Conservation (phyloP, 495 filamentous ascomycete genomes). For the Lepidopterella palustris region DNA sequence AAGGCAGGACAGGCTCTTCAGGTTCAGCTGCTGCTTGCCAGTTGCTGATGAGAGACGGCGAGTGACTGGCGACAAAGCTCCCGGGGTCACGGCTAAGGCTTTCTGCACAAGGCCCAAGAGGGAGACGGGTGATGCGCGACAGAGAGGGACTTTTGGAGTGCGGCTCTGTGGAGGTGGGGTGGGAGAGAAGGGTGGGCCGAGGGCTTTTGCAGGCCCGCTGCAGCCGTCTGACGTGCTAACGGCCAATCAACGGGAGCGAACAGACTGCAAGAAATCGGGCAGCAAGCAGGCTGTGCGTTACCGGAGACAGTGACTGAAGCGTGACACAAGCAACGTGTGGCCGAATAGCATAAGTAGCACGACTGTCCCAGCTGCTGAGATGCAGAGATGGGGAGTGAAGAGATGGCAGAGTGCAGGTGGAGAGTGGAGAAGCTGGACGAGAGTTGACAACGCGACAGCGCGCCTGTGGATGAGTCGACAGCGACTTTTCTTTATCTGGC, state of each 20-base stretch:
- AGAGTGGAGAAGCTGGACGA: not conserved
- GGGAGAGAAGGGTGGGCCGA: not conserved
- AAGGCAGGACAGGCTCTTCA: not conserved
- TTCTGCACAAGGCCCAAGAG: not conserved
- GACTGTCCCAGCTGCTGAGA: not conserved
- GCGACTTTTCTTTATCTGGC: not conserved
- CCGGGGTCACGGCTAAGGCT: not conserved
- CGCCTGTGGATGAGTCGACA: not conserved
- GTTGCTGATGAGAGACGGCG: not conserved
- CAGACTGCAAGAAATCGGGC: slow-evolving; percentile 13
- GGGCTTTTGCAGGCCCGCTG: not conserved
- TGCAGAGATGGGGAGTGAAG: not conserved
- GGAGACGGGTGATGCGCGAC: not conserved
- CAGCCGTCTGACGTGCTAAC: not conserved
- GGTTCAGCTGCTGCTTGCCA: not conserved
- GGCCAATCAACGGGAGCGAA: slow-evolving; percentile 1
- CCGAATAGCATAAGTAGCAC: not conserved
- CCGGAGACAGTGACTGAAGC: not conserved
- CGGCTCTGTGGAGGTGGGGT: not conserved
- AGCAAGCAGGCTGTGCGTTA: not conserved
- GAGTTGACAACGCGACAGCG: not conserved
- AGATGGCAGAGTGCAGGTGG: not conserved
- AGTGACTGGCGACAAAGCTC: not conserved
- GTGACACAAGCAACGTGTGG: not conserved
- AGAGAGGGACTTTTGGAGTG: not conserved